These are phyloP conservation scores for Zanthoxylum bungeanum DNA, from an alignment of 345 rosid genomes.

Conservation along the genomic window DNA sequence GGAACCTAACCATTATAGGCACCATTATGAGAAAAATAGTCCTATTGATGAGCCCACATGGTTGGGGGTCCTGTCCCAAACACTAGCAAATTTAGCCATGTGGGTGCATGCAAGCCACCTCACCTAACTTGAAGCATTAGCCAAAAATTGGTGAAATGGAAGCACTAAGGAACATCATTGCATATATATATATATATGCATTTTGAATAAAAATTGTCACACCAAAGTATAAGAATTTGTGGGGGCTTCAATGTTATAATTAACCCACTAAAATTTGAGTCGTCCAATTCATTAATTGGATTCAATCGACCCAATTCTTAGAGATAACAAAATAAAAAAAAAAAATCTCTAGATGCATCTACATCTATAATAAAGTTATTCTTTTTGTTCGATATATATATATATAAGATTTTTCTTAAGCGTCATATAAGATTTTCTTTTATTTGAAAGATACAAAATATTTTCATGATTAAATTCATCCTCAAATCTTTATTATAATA, in stretches of 20 bases:
- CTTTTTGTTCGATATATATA: no score
- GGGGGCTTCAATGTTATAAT: neutral
- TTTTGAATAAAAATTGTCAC: neutral
- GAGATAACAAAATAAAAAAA: neutral
- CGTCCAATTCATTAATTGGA: neutral
- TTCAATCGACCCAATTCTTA: neutral
- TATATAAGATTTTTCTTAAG: no score
- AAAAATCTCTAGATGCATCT: no score
- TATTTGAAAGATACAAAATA: no score
- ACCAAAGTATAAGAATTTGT: neutral
- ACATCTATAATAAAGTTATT: neutral
- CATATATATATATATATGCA: neutral
- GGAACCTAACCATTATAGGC: neutral
- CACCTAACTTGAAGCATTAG: neutral
- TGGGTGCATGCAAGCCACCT: neutral
- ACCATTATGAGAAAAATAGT: neutral
- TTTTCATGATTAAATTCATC: no score
- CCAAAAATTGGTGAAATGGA: neutral
- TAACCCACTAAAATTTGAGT: neutral
- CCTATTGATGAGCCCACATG: neutral
- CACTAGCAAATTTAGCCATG: neutral
- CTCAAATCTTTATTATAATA: no score
- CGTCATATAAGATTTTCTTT: no score
- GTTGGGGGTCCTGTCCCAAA: neutral
- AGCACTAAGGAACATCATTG: neutral